phyloP scores from a whole-genome alignment of 1,284 basidiomycete genomes.

The Ustilago lituana region DNA sequence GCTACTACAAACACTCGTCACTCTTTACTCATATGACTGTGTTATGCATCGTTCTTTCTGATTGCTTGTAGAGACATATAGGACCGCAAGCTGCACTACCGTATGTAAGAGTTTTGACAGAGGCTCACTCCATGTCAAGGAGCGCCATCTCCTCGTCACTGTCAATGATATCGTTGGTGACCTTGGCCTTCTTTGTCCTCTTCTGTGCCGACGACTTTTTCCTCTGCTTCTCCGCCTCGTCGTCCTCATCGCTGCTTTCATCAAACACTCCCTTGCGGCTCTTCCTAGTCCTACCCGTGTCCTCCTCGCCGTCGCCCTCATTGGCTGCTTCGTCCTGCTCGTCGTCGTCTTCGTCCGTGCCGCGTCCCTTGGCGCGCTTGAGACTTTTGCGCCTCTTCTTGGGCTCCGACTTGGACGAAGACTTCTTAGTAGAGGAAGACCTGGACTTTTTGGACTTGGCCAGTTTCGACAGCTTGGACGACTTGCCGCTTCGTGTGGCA shows the following conservation, averaged over 20 bases:
- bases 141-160: constrained; percentile 61
- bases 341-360: constrained; percentile 21
- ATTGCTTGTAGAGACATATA: too few relatives aligned
- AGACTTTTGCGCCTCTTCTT: constrained; percentile 49
- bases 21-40: too few relatives aligned
- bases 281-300: constrained; percentile 15
- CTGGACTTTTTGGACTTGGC: constrained; percentile 16
- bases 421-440: constrained; percentile 6
- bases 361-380: constrained; percentile 38
- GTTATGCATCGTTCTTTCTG: too few relatives aligned
- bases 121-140: constrained; percentile 31
- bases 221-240: constrained; percentile 20
- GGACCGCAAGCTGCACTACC: too few relatives aligned
- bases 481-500: constrained; percentile 16
- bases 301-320: constrained; percentile 22
- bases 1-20: too few relatives aligned
- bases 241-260: constrained; percentile 45
- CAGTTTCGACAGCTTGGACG: constrained; percentile 21
- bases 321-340: constrained; percentile 5
- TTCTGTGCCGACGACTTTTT: constrained; percentile 11
- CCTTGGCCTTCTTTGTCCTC: constrained; percentile 40
- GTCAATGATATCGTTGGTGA: constrained; percentile 59
- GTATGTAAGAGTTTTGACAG: too few relatives aligned
- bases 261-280: constrained; percentile 30
- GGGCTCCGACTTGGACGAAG: constrained; percentile 8